Conservation (phyloP, 177 flowering plant species). For the Vitis hybrid region DNA sequence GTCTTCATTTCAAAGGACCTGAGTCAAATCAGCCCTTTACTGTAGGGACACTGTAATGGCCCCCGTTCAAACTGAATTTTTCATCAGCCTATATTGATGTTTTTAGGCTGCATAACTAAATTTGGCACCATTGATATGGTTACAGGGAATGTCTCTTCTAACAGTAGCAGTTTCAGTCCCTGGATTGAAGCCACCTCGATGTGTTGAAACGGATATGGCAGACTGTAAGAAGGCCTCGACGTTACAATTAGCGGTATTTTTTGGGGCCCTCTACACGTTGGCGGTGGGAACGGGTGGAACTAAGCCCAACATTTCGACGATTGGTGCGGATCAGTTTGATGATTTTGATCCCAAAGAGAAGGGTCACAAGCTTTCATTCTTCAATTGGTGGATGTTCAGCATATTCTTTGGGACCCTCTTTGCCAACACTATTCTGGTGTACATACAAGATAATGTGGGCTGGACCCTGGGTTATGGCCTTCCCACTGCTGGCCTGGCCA, state of each 20-base stretch:
- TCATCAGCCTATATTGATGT: no score
- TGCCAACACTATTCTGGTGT: constrained; percentile 79
- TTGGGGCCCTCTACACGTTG: constrained; percentile 57
- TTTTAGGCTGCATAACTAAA: no score
- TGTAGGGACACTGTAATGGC: no score
- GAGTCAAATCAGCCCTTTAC: no score
- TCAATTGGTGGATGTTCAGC: constrained; percentile 96
- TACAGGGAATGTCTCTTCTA: constrained; percentile 61
- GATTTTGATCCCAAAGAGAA: constrained; percentile 78
- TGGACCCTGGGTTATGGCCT: constrained; percentile 88
- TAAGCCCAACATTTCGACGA: constrained; percentile 86
- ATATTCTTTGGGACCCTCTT: constrained; percentile 74
- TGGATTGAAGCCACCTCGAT: constrained; percentile 44
- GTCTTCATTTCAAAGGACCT: no score
- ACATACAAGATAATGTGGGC: constrained; percentile 83
- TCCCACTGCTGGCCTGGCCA: constrained; percentile 63
- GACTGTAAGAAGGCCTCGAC: constrained; percentile 54
- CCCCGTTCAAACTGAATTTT: no score
- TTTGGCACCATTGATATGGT: not conserved
- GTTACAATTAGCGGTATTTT: constrained; percentile 53
- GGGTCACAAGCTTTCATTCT: constrained; percentile 74
- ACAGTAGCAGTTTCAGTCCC: constrained; percentile 68
- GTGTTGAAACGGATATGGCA: constrained; percentile 21
- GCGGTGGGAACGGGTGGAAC: constrained; percentile 87
- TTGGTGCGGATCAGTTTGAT: constrained; percentile 89